These are phyloP conservation scores for Lathyrus sativus DNA, from an alignment of 306 rosid genomes.

Conservation along the genomic window DNA sequence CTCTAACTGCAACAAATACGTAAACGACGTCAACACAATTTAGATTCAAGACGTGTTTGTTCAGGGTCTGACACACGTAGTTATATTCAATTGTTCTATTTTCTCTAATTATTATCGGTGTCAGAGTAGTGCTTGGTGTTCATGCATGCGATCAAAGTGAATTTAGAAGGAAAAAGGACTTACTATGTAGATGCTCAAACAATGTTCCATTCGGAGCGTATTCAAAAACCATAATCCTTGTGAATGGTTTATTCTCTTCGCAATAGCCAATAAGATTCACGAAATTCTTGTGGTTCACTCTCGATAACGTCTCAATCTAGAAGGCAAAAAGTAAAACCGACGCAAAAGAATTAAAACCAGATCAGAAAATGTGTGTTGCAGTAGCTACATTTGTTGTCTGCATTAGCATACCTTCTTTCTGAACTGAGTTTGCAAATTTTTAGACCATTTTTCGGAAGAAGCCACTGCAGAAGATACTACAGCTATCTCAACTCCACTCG, in stretches of 20 bases:
- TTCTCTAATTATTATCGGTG: neutral
- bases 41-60: neutral
- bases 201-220: slow-evolving; percentile 96
- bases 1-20: slow-evolving; percentile 68
- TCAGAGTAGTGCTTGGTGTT: neutral
- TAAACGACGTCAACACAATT: slow-evolving; percentile 13
- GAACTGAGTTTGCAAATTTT: slow-evolving; percentile 64
- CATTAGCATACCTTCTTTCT: slow-evolving; percentile 61
- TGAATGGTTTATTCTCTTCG: slow-evolving; percentile 83
- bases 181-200: slow-evolving; percentile 87
- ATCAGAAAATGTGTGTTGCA: neutral
- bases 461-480: slow-evolving; percentile 61
- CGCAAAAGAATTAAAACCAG: slow-evolving; percentile 26
- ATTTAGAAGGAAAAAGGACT: slow-evolving; percentile 41
- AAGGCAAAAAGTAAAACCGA: slow-evolving; percentile 11
- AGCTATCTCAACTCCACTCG: slow-evolving; percentile 95
- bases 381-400: slow-evolving; percentile 17
- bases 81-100: neutral
- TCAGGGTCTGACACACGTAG: neutral
- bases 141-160: neutral
- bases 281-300: slow-evolving; percentile 89
- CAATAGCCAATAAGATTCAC: slow-evolving; percentile 85
- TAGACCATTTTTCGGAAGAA: slow-evolving; percentile 68
- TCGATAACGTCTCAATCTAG: slow-evolving; percentile 75
- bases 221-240: slow-evolving; percentile 95